These are phyloP conservation scores for Phaeomoniella chlamydospora DNA, from an alignment of 2,329 filamentous ascomycete species.

Conservation along the genomic window DNA sequence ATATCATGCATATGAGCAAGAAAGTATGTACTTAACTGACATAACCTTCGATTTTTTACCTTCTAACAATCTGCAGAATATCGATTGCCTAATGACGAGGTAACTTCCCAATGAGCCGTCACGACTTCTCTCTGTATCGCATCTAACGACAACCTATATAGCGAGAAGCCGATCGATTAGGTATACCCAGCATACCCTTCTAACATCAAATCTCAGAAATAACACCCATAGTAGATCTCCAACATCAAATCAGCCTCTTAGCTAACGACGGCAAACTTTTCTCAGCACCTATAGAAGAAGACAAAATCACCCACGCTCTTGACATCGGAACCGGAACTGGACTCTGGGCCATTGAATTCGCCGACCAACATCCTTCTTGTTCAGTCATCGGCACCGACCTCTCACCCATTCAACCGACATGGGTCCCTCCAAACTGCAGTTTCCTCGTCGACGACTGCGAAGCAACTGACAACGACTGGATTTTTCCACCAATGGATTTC, in stretches of 20 bases:
- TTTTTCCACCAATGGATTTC: conserved; percentile 11
- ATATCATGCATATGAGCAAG: neutral
- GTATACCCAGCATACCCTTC: too few species aligned
- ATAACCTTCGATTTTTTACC: too few species aligned
- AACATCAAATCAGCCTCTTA: neutral
- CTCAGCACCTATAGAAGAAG: conserved; percentile 5
- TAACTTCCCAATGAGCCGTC: too few species aligned
- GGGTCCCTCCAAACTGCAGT: conserved; percentile 13
- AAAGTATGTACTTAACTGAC: neutral
- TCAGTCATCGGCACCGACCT: conserved; percentile 21
- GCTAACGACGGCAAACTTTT: conserved; percentile 5
- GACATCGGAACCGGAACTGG: conserved; percentile 8
- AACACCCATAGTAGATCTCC: too few species aligned
- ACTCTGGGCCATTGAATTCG: conserved; percentile 8
- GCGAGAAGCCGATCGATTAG: too few species aligned
- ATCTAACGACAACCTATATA: too few species aligned
- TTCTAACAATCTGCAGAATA: too few species aligned
- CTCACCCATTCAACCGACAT: conserved; percentile 18
- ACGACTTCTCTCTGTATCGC: too few species aligned
- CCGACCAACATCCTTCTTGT: conserved; percentile 13
- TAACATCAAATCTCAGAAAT: too few species aligned
- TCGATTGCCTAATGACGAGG: too few species aligned
- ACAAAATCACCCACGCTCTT: conserved; percentile 5
- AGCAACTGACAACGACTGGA: conserved; percentile 15
- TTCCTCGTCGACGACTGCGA: conserved; percentile 18